Base-by-base conservation (phyloP, 1,284 basidiomycete species). In the Cystobasidium slooffiae region DNA sequence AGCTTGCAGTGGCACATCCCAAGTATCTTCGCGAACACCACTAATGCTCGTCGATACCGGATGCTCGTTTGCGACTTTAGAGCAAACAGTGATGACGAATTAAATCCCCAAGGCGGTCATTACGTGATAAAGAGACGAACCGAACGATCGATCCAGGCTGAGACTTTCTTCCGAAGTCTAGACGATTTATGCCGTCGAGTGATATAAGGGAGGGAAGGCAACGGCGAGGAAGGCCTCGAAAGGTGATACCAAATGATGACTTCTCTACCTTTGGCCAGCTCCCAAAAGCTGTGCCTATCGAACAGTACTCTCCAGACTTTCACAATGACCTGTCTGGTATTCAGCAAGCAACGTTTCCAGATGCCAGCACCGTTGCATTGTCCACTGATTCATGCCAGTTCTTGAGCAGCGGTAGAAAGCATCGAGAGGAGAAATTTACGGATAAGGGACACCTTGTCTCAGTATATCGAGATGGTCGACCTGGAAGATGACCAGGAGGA, bases 371-470 rank as follows among this genome's bases (percentile, higher is more conserved):
- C 56, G 56, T 58, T 31, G 39, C 56, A 16, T 58, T 58, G 56
- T 58, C 14, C 39, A n/a, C 24, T 58, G 56, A 37, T 41, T 31
- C 56, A n/a, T 58, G 20, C 39, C 24, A n/a, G 31, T 31, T 58
- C 56, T 58, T 58, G n/a, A 58, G 56, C 56, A 58, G 39, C n/a
- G 56, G 56, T 58, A 58, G 56, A 58, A 58, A 58, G 24, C 24
- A 58, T 37, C 56, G 20, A 58, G 56, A 58, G 10, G 56, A 41
- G 10, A 58, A 31, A n/a, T 58, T 52, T 6, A 58, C 56, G n/a
- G 56, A 41, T 41, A 58, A 31, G 39, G n/a, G 56, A 22, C 31
- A 58, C 39, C 31, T 37, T 58, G 56, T 24, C 31, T 37, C 56
- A 58, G 56, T 41, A 58, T 58, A 31, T n/a, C 14, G 56, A 58